phyloP scores from a whole-genome alignment of 2,329 filamentous ascomycete genomes.

The Aurifilum marmelostoma region DNA sequence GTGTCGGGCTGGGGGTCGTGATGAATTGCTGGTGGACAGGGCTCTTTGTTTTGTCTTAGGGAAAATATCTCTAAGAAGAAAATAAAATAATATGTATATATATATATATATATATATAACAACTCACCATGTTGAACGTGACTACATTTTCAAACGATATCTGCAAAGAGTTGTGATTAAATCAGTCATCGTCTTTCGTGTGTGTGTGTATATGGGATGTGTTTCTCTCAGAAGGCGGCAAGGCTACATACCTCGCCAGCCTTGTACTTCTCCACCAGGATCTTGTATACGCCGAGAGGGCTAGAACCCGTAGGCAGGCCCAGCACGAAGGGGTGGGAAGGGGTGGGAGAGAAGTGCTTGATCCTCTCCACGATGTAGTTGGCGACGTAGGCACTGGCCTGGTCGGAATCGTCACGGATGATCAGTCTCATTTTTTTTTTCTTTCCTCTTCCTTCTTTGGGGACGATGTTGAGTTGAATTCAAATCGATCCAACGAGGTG shows the following conservation, averaged over 20 bases:
- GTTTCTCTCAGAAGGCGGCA: no score
- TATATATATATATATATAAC: not conserved
- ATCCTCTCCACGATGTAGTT: constrained; percentile 76
- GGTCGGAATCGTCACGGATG: constrained; percentile 65
- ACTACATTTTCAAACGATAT: constrained; percentile 65
- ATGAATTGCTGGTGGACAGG: no score
- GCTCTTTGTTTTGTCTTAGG: no score
- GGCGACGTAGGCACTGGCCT: constrained; percentile 69
- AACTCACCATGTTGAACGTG: constrained; percentile 60
- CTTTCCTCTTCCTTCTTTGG: no score
- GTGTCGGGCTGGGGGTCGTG: no score
- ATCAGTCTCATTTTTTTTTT: constrained; percentile 68
- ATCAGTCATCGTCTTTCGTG: not conserved
- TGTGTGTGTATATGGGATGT: not conserved
- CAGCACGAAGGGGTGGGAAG: constrained; percentile 69
- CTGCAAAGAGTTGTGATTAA: constrained; percentile 15
- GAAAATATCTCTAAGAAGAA: no score
- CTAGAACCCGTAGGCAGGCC: constrained; percentile 75
- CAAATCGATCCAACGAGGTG: no score
- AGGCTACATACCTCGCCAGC: constrained; percentile 47
- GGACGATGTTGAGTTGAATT: no score
- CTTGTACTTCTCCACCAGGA: constrained; percentile 66
- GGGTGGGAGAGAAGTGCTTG: constrained; percentile 66
- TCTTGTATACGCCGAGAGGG: constrained; percentile 70
- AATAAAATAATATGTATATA: no score